A percentile compares a stretch with the other conserved stretches of the same genome.
These are phyloP conservation scores for Eucalyptus dawsonii DNA, from an alignment of 345 rosid genomes.

Conservation along the genomic window DNA sequence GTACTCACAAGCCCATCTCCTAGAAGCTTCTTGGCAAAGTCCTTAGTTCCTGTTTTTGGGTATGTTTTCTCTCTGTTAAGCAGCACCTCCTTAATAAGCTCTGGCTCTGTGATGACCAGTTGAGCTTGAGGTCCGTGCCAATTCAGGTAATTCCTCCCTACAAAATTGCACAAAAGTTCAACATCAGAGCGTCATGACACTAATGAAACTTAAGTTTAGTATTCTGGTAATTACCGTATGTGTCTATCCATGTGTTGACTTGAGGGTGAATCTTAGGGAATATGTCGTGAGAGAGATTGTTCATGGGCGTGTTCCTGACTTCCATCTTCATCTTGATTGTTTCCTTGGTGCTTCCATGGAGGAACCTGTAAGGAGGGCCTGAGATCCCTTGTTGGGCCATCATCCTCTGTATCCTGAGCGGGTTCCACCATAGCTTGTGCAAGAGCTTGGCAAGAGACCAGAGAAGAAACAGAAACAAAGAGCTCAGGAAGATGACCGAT, in stretches of 20 bases:
- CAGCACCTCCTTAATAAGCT: not conserved
- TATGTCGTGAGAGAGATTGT: not conserved
- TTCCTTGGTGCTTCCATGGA: constrained; percentile 1
- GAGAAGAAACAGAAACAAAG: not conserved
- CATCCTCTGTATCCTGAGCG: not conserved
- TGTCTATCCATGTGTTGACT: not conserved
- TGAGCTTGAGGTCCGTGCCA: not conserved
- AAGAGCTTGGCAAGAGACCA: not conserved
- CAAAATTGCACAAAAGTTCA: not conserved
- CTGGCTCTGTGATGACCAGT: not conserved
- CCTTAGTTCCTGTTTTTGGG: not conserved
- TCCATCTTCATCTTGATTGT: not conserved
- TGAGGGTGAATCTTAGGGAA: not conserved
- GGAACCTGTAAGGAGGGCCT: not conserved
- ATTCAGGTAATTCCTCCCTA: not conserved
- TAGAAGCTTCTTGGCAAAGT: not conserved
- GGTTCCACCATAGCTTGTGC: constrained; percentile 2
- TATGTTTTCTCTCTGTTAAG: constrained; percentile 10
- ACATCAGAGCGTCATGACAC: not conserved
- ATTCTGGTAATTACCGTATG: not conserved
- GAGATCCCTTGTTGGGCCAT: not conserved
- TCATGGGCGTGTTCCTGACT: not conserved
- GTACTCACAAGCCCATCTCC: constrained; percentile 28
- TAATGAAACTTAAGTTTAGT: not conserved
- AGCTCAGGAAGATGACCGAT: not conserved